Evolutionary conservation across 257 asterid genomes (phyloP), one percentile per base, ranked within the genome.

Genomic region (Craterostigma plantagineum): DNA sequence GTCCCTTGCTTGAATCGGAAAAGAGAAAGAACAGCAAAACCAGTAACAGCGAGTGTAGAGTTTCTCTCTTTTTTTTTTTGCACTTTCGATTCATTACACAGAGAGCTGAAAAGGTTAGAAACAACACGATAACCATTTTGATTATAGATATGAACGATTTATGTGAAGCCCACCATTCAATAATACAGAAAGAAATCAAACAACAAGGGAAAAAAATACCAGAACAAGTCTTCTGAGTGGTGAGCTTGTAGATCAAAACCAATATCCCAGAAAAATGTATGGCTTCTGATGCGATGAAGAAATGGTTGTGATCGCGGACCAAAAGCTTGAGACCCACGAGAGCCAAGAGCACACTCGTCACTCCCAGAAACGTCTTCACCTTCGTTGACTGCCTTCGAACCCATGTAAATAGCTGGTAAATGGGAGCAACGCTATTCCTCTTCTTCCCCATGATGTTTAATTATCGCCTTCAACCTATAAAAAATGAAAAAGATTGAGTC

Each of bases 211-310:
- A 7, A 40, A 40, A 8, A 42, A 44, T 62, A 85, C 94, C 94
- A 13, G 94, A 77, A 60, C 94, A 85, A 42, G 85, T 74, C 54
- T 72, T 85, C 33, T 57, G 71, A 1, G 77, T 77, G 23, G 71
- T 52, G 64, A 84, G 91, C 71, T 84, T 84, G 60, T 77, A 77
- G 53, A 85, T 85, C 60, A 75, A 45, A 55, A 80, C 76, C 47
- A 84, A 43, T 51, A 80, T 69, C 37, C 96, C 96, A 15, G 62
- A 14, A 54, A 75, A 68, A 46, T 85, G 96, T 54, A 62, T 58
- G 52, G 67, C 57, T 51, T 85, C 96, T 7, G 92, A 58, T 44
- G 68, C 66, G 16, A 80, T 55, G 33, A 72, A 85, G 40, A 85
- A 85, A 7, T 70, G 76, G 55, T 53, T 70, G 49, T 64, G 70